Evolutionary conservation across 345 rosid genomes (phyloP), one percentile per base, ranked within the genome.

Genomic region (Populus alba): DNA sequence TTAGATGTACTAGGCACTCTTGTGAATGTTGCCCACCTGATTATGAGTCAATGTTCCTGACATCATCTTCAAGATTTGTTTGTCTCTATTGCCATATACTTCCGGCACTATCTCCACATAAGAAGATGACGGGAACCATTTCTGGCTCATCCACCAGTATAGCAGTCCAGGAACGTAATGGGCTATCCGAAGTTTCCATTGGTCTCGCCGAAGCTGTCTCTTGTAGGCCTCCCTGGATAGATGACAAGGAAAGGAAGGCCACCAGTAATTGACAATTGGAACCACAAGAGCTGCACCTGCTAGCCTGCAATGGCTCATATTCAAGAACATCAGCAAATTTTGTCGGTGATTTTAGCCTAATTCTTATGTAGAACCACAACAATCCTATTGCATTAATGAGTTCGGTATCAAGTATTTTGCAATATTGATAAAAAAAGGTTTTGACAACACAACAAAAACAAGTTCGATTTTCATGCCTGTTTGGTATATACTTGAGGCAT

Each of bases 131-230:
- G 92, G 92, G 77, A 90, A 89, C 79, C 80, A 75, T 23, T 81
- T 90, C 80, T 90, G 91, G 57, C 87, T 89, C 79, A 84, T 80
- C 94, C 92, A 90, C 91, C 92, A 89, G 85, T 90, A 89, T 0
- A 81, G 4, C 2, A 89, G 86, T 63, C 79, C 75, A 23, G 92
- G 91, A 38, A 71, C 53, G 68, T 82, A 77, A 73, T 89, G 94
- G 1, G 94, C 87, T 51, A 89, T 76, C 39, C 86, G 78, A 38
- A 87, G 75, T 23, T 85, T 77, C 70, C 85, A 73, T 80, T 85
- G 89, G 75, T 89, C 92, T 55, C 80, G 76, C 25, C 65, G 83
- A 0, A 85, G 75, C 73, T 85, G 89, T 41, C 79, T 70, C 74
- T 74, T 71, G 83, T 75, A 87, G 27, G 67, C 83, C 66, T 89